Evolutionary conservation across 2,329 filamentous ascomycete genomes (phyloP), one percentile per base, ranked within the genome.

Genomic region (Cordyceps farinosa): DNA sequence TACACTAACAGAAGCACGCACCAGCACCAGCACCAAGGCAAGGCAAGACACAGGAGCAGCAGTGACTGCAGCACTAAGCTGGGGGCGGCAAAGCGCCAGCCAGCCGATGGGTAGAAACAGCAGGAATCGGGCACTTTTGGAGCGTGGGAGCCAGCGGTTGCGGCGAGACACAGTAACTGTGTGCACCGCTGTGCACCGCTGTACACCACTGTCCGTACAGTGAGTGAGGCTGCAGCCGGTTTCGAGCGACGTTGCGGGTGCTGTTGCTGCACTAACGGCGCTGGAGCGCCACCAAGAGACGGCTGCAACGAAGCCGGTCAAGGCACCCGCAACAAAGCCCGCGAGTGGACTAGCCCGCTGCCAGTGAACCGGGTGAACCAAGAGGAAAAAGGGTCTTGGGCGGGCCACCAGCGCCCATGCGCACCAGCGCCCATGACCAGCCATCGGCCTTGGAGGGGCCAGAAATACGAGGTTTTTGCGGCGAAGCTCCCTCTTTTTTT

Each of bases 401-500:
- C 38, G 40, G 44, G 44, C 32, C 56, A 22, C 9, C 45, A 42
- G 32, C 17, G 52, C 38, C 38, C 38, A 40, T 40, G 38, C 38
- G 38, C 38, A 40, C 38, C 38, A 40, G 11, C 13, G 11, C 13
- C 11, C 38, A 40, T 51, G 56, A 42, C 32, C 32, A 50, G 44
- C 29, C 3, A 42, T 44, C 42, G 51, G 51, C 32, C n/a, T 22
- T 56, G 32, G 51, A 53, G 50, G 51, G 59, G 8, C 42, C 42
- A 62, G 51, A 29, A 62, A 62, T 62, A 62, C 60, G 60, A 62
- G 60, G 42, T 62, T 56, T 40, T 62, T 62, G 47, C 51, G 52
- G 60, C 44, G 34, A 51, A 51, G 60, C 34, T 62, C 29, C 36
- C 48, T 61, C 40, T 27, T 44, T 50, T 36, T 38, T 61, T 45